Evolutionary conservation across 129 eudicot species (phyloP).

Genomic region (Flaveria linearis): DNA sequence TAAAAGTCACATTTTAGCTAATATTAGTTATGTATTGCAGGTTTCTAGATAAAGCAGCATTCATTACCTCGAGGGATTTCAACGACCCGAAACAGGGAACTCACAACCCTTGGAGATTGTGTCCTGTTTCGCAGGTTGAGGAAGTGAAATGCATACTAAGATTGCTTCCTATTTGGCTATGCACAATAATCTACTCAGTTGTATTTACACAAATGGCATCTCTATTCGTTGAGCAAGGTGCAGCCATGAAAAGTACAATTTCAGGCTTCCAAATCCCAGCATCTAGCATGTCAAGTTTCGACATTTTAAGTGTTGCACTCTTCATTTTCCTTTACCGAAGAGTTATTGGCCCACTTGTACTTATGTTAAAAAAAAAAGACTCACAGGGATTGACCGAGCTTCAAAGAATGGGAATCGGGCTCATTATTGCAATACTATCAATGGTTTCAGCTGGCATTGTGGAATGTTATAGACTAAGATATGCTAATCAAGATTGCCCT

Average conservation of each 20-base stretch:
- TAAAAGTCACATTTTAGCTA: not conserved
- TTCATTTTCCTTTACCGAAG: constrained; percentile 82
- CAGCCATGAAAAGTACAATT: constrained; percentile 75
- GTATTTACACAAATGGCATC: constrained; percentile 98
- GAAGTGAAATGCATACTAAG: constrained; percentile 92
- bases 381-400: constrained; percentile 81
- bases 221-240: constrained; percentile 94
- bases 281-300: constrained; percentile 95
- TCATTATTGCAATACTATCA: constrained; percentile 68
- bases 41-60: constrained; percentile 87
- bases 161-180: constrained; percentile 92
- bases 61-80: constrained; percentile 60
- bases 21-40: constrained; percentile 34
- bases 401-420: constrained; percentile 95
- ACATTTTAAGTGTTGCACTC: constrained; percentile 79
- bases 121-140: constrained; percentile 84
- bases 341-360: constrained; percentile 65
- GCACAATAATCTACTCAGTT: constrained; percentile 87
- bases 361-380: constrained; percentile 44
- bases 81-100: constrained; percentile 39
- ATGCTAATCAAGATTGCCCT: constrained; percentile 64
- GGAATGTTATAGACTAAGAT: constrained; percentile 71
- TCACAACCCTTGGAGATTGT: constrained; percentile 68
- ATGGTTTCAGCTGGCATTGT: constrained; percentile 90
- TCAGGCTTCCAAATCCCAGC: constrained; percentile 77